Evolutionary conservation across 805 yeast species (phyloP), one percentile per base, ranked within the genome.

Genomic region (Pichia thaimueangensis): DNA sequence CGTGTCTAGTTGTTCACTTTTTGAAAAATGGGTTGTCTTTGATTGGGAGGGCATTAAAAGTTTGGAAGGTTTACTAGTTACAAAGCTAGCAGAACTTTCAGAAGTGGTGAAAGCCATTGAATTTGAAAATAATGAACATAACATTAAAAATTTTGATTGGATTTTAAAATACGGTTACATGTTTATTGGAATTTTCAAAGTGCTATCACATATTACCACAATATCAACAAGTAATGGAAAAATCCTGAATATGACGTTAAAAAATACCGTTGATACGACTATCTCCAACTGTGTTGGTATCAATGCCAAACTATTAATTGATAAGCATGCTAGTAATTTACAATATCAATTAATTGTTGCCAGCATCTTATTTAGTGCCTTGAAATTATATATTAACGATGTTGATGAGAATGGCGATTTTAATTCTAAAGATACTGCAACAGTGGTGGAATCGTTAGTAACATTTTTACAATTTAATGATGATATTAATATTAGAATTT

Each of bases 31-130:
- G 45, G 13, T 37, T 16, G 15, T n/a, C 12, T 42, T 20, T 27
- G 45, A 42, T 33, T 37, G 41, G 33, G 35, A 42, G 13, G 37
- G 34, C 7, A 16, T 37, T 3, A 30, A 36, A 31, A 27, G 22
- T 20, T 25, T 37, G 12, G 33, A 42, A 21, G 37, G 37, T 9
- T 15, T 42, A 20, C 13, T 42, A 2, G 24, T 27, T 13, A 27
- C 41, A 3, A 42, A 42, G 31, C 4, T 42, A 6, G 24, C 16
- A 4, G 45, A 42, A 42, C 15, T 31, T 31, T 9, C 25, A 5
- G 22, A 36, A 5, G 31, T 32, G 5, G 11, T 28, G 15, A 24
- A 41, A 25, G 9, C 32, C 3, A 41, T 41, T 22, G 28, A 28
- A 25, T 12, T 13, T 19, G 37, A 33, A 3, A 32, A 41, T 15